Evolutionary conservation across 371 early-diverging fungal genomes (phyloP), one percentile per base, ranked within the genome.

Genomic region (Batkoa obscura): DNA sequence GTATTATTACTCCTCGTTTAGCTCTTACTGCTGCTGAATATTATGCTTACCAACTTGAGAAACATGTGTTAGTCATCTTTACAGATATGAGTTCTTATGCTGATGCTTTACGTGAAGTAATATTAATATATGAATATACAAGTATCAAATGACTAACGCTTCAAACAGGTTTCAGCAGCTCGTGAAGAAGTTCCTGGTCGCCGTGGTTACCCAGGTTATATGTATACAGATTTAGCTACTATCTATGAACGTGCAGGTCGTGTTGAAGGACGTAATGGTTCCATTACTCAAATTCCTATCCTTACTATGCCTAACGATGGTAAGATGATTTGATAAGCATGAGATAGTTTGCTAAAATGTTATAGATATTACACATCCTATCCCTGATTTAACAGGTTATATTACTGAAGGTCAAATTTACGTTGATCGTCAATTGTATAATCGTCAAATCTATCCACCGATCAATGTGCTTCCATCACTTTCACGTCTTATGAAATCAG

Each of bases 11-110:
- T 13, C 99, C 99, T 61, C 86, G 99, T 68, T 70, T 99, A 60
- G 99, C 99, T 17, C 80, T 99, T 60, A 99, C 99, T 34, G 95
- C 99, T 17, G 98, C 99, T 37, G 99, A 99, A 74, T 99, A 99
- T 75, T 92, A 95, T 65, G 99, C 99, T 43, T 99, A 99, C 72
- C 99, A 99, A 69, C 77, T 90, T 55, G 99, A 98, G 64, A 98
- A 94, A 79, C 99, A 99, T 74, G 99, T 99, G 6, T 77, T 99
- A 60, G 99, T 99, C 55, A 98, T 99, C 62, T 74, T 99, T 66
- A 99, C 99, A n/a, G 99, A 99, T 68, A 99, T 99, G 99, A 90
- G 90, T 79, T 97, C 98, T 15, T 99, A 99, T 69, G 99, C 99
- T 23, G 99, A 99, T 79, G 99, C 99, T 9, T 77, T 99, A 68